Percentiles rank a stretch among this genome's conserved stretches.
Evolutionary conservation across 108 stramenopile species (phyloP).

Genomic region (Epithemia pelagica): DNA sequence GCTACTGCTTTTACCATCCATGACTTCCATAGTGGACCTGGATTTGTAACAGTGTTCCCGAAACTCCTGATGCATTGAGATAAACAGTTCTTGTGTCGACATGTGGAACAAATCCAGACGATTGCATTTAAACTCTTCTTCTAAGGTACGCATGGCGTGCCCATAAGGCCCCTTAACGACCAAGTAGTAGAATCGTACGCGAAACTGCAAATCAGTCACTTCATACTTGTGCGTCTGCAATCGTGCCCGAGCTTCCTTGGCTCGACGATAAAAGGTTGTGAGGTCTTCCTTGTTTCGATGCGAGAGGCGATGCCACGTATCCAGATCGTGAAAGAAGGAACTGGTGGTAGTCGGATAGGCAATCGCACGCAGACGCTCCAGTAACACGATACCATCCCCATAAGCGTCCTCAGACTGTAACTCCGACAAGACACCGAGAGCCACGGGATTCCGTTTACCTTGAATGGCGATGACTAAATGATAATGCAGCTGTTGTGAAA

Average conservation of each 20-base stretch:
- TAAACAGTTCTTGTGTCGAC: not conserved
- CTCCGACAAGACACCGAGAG: not conserved
- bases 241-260: not conserved
- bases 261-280: not conserved
- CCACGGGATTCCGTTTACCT: not conserved
- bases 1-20: not conserved
- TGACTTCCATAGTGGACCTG: not conserved
- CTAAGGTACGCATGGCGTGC: not conserved
- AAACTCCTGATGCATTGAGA: not conserved
- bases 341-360: not conserved
- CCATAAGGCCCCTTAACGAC: not conserved
- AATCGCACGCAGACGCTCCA: not conserved
- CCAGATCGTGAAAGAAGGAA: not conserved
- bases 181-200: not conserved
- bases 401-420: not conserved
- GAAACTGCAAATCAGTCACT: not conserved
- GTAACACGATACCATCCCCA: not conserved
- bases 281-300: not conserved
- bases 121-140: not conserved
- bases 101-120: not conserved
- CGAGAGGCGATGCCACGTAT: not conserved
- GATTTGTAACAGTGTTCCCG: not conserved
- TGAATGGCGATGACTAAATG: not conserved
- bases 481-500: not conserved
- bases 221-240: not conserved